Evolutionary conservation across 176 grass and related monocot species (phyloP).

Genomic region (Zea luxurians): DNA sequence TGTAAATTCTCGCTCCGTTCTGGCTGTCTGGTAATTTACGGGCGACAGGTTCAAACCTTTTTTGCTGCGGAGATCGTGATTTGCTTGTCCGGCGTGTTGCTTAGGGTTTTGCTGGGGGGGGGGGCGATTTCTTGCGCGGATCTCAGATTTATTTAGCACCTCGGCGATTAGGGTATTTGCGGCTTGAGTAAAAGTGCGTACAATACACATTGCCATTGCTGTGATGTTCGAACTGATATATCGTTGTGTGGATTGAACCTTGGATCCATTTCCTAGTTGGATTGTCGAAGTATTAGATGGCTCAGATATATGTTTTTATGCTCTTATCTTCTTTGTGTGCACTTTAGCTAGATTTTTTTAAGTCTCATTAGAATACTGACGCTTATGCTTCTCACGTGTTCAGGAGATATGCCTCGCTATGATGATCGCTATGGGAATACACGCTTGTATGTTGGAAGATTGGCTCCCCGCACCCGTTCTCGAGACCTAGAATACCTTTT

Average conservation of each 20-base stretch:
- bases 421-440: constrained; percentile 74
- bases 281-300: background rate
- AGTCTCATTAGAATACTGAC: background rate
- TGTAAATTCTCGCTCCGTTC: background rate
- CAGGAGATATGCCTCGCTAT: constrained; percentile 92
- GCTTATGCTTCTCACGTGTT: constrained; percentile 13
- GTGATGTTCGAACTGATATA: background rate
- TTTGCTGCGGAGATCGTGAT: background rate
- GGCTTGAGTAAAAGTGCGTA: background rate
- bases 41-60: fast-evolving
- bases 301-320: background rate
- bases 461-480: constrained; percentile 74
- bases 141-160: background rate
- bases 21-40: background rate
- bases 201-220: background rate
- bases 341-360: too few species aligned
- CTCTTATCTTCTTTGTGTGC: background rate
- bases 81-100: background rate
- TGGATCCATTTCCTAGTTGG: background rate
- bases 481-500: constrained; percentile 90
- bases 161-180: background rate
- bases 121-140: background rate
- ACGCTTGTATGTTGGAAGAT: constrained; percentile 82
- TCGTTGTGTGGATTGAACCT: background rate
- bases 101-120: background rate